Percentiles rank a stretch among this genome's conserved stretches.
These are phyloP conservation scores for Heimioporus retisporus DNA, from an alignment of 1,284 basidiomycete genomes.

Conservation along the genomic window DNA sequence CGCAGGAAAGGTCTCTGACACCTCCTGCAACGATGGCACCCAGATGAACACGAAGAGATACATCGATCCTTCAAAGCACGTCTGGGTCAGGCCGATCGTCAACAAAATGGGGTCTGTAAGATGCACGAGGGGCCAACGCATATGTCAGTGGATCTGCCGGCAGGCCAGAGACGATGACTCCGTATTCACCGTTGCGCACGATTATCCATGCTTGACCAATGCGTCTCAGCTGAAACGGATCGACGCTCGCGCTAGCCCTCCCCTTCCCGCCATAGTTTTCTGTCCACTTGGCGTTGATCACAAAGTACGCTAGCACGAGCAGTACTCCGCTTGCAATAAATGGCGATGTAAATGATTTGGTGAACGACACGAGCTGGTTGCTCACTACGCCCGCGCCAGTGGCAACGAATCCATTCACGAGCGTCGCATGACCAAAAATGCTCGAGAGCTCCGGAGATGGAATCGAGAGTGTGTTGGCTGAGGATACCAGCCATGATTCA, in stretches of 20 bases:
- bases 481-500: constrained; percentile 79
- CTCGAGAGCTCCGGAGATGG: constrained; percentile 68
- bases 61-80: constrained; percentile 85
- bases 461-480: constrained; percentile 61
- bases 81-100: constrained; percentile 78
- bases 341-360: constrained; percentile 64
- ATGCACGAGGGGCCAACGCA: background rate
- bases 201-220: constrained; percentile 67
- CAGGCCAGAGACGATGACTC: constrained; percentile 9
- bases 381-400: constrained; percentile 71
- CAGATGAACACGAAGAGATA: constrained; percentile 86
- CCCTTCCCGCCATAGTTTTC: constrained; percentile 73
- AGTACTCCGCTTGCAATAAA: constrained; percentile 71
- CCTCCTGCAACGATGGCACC: constrained; percentile 79
- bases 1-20: constrained; percentile 46
- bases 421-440: constrained; percentile 77
- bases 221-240: constrained; percentile 63
- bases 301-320: constrained; percentile 63
- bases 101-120: constrained; percentile 64
- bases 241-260: constrained; percentile 36
- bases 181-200: constrained; percentile 59
- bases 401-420: constrained; percentile 79
- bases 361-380: constrained; percentile 65
- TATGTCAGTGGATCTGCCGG: constrained; percentile 7
- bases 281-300: constrained; percentile 68